These are phyloP conservation scores for Macrophomina pseudophaseolina DNA, from an alignment of 2,329 filamentous ascomycete species.

Conservation along the genomic window DNA sequence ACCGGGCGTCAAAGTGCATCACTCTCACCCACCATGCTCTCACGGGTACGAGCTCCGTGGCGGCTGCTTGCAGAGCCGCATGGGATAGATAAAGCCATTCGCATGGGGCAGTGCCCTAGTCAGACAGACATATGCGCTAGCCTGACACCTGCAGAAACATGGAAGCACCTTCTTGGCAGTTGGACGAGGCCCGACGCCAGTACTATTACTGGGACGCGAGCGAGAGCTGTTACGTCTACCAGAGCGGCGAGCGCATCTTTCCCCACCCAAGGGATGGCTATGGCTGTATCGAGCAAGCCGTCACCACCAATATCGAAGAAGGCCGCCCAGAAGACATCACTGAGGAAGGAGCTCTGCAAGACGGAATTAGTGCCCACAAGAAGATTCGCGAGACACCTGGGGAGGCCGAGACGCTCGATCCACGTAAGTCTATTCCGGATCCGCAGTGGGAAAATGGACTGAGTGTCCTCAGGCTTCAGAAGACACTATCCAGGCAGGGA, in stretches of 20 bases:
- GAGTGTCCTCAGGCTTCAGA: background rate
- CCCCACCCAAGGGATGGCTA: background rate
- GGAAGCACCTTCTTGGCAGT: background rate
- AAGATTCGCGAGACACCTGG: background rate
- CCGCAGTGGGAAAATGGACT: too few species aligned
- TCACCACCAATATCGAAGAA: background rate
- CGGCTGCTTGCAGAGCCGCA: slow-evolving; percentile 10
- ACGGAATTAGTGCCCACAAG: slow-evolving; percentile 15
- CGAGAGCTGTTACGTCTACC: background rate
- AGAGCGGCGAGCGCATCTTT: background rate
- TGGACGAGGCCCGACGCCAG: background rate
- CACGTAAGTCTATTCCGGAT: slow-evolving; percentile 1
- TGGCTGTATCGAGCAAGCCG: background rate
- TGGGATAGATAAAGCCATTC: background rate
- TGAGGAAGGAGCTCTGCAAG: slow-evolving; percentile 2
- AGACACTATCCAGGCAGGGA: background rate
- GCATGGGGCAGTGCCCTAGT: background rate
- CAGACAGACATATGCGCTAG: too few species aligned
- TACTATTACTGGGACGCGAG: background rate
- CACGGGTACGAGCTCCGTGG: background rate
- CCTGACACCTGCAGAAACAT: background rate
- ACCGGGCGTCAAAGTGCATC: background rate
- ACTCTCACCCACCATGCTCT: background rate
- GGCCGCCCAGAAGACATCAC: slow-evolving; percentile 11
- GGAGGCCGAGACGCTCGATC: slow-evolving; percentile 14